Base-by-base conservation (phyloP, 441 rosid species). In the Caryocar brasiliense region DNA sequence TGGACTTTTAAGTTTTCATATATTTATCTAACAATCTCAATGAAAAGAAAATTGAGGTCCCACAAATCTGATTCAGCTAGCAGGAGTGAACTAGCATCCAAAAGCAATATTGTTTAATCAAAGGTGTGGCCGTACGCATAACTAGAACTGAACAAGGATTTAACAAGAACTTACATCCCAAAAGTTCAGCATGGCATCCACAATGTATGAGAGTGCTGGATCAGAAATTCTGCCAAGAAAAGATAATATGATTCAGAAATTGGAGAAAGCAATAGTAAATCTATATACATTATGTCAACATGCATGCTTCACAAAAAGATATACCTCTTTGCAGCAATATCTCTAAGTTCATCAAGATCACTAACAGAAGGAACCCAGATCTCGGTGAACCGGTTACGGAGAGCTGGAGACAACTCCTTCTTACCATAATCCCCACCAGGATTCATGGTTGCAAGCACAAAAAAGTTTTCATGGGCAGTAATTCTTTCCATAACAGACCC, bases 381-480 rank as follows among this genome's bases (percentile, higher is more conserved):
- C 79, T 93, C 99, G 17, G 99, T 93, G 56, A 89, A 93, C 47
- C 99, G 78, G 70, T 89, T 93, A 45, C 96, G 95, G 39, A 93
- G 93, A 37, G 99, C 99, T 29, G 97, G 97, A 49, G 97, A 89
- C 53, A 89, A 75, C 73, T 93, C 99, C 79, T 89, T 93, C 77
- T 93, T 93, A 36, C 99, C 97, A 74, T 76, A 89, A 65, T 93
- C 99, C 71, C 99, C 97, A 67, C 99, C 99, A 62, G 99, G 99
- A 69, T 93, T 93, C 99, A 93, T 93, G 13, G 99, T 93, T 51
- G 95, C 97, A 66, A 93, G 80, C 62, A 86, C 81, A 55, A 84
- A 74, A 68, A 93, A 93, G 25, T 77, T 70, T 14, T 67, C 61
- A 52, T 84, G 78, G 60, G 96, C 99, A 29, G 83, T 79, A 26